Percentiles rank a stretch among this genome's conserved stretches.
Conservation (phyloP, 768 basidiomycete genomes). For the Leccinum barrowsii region DNA sequence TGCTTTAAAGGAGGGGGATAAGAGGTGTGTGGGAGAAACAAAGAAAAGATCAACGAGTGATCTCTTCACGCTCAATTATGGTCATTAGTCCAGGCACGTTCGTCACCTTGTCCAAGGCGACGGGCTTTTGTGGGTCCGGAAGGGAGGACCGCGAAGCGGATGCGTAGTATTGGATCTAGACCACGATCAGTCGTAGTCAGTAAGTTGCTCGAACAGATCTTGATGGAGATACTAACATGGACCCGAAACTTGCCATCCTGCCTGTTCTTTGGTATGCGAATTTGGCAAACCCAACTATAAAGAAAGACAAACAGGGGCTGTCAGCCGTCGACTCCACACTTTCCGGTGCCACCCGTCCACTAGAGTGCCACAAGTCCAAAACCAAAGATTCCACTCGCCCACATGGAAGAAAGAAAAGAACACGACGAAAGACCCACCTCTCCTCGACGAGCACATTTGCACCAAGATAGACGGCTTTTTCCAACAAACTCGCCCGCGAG, state of each 20-base stretch:
- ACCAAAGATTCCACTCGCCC: neutral
- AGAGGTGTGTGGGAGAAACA: neutral
- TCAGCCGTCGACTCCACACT: neutral
- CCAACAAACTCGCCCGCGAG: conserved; percentile 48
- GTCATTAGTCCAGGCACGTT: conserved; percentile 77
- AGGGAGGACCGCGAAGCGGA: conserved; percentile 49
- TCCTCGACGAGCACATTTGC: conserved; percentile 67
- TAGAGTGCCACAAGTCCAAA: neutral
- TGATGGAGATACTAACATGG: conserved; percentile 38
- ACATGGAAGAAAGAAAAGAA: neutral
- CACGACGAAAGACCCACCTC: conserved; percentile 44
- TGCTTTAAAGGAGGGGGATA: neutral
- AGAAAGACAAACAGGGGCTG: neutral
- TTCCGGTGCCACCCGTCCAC: neutral
- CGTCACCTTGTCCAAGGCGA: conserved; percentile 56
- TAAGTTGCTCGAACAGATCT: neutral
- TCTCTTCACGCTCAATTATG: conserved; percentile 45
- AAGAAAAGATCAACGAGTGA: conserved; percentile 12
- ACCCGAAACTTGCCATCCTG: conserved; percentile 56
- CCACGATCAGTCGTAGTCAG: neutral
- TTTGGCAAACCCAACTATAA: conserved; percentile 61
- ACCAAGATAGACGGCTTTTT: conserved; percentile 46
- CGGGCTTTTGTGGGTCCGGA: conserved; percentile 58
- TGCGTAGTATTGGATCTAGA: conserved; percentile 61
- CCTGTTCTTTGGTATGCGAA: conserved; percentile 49